Base-by-base conservation (phyloP, 2,329 filamentous ascomycete species). In the Metarhizium sp. region DNA sequence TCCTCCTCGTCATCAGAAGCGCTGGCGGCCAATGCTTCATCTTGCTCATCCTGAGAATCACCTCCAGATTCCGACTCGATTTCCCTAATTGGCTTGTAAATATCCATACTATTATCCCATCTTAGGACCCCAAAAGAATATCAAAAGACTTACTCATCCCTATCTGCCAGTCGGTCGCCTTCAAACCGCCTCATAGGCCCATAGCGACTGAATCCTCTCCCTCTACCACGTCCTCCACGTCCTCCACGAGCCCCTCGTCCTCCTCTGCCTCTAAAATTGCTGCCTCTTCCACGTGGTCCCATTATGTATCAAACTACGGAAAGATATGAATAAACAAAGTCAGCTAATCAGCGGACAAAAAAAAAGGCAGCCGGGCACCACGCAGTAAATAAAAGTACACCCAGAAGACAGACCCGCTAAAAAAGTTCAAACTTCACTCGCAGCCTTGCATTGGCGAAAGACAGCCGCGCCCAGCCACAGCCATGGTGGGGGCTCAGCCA, bases 1-100 rank as follows among this genome's bases (percentile, higher is more conserved):
- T 75, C 69, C 49, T 76, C 65, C 2, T 79, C 76, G 7, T 76
- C 73, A 8, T 76, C 75, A 6, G 72, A 71, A 32, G 67, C 69
- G 56, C 71, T 64, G 54, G 73, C 71, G 25, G 71, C 69, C 51
- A 66, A 60, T 34, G 66, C 64, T 8, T 72, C 69, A 53, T 74
- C 71, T 45, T 70, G 71, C 40, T 70, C 68, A 40, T 61, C 63
- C 45, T 64, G 67, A 52, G 63, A 69, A 14, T 50, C 50, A 14
- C 32, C 20, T 42, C 57, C 60, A 6, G 57, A 59, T 47, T 48
- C 59, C 42, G 59, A 54, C 32, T 54, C 57, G 6, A 54, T 47
- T 32, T 59, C 58, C 20, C 58, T 61, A 47, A 16, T 18, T 38
- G 7, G 6, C 7, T 30, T 6, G 25, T 48, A 16, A 45, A 30